phyloP scores from a whole-genome alignment of 805 yeast species.

The Candida methanosorbosa region DNA sequence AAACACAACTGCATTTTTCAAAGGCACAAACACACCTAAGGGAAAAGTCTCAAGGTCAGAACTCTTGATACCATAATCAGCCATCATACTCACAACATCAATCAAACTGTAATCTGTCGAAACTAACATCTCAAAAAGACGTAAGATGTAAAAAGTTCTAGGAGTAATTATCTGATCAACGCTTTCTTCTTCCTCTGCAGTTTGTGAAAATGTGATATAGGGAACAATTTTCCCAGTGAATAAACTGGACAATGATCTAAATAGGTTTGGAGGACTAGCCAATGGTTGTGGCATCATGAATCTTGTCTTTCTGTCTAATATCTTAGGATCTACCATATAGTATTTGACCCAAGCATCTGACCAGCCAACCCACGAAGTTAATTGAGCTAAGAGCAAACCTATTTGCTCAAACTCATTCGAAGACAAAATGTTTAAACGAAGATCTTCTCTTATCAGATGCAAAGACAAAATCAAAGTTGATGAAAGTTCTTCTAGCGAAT shows the following conservation, averaged over 20 bases:
- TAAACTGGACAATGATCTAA: slow-evolving; percentile 46
- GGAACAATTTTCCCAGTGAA: slow-evolving; percentile 38
- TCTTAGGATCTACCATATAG: slow-evolving; percentile 31
- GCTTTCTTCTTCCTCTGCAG: slow-evolving; percentile 51
- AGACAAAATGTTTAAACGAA: slow-evolving; percentile 45
- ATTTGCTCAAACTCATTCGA: slow-evolving; percentile 28
- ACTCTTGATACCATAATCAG: slow-evolving; percentile 42
- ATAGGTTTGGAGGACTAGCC: slow-evolving; percentile 51
- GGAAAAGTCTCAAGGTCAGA: slow-evolving; percentile 63
- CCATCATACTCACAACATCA: slow-evolving; percentile 55
- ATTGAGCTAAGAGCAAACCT: slow-evolving; percentile 48
- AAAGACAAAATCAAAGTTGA: slow-evolving; percentile 60
- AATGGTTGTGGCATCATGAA: slow-evolving; percentile 37
- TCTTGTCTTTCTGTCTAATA: slow-evolving; percentile 30
- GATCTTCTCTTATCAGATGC: slow-evolving; percentile 74
- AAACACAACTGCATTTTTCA: slow-evolving; percentile 49
- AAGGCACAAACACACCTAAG: slow-evolving; percentile 57
- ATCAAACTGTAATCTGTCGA: slow-evolving; percentile 41
- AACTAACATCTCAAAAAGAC: slow-evolving; percentile 54
- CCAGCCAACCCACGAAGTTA: slow-evolving; percentile 71
- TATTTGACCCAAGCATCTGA: slow-evolving; percentile 51
- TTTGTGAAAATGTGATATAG: slow-evolving; percentile 57
- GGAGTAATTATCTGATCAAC: slow-evolving; percentile 59
- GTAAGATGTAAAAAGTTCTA: slow-evolving; percentile 48
- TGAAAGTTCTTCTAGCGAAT: slow-evolving; percentile 41